Conservation (phyloP, 1,284 basidiomycete species). For the Ustilago hordei region DNA sequence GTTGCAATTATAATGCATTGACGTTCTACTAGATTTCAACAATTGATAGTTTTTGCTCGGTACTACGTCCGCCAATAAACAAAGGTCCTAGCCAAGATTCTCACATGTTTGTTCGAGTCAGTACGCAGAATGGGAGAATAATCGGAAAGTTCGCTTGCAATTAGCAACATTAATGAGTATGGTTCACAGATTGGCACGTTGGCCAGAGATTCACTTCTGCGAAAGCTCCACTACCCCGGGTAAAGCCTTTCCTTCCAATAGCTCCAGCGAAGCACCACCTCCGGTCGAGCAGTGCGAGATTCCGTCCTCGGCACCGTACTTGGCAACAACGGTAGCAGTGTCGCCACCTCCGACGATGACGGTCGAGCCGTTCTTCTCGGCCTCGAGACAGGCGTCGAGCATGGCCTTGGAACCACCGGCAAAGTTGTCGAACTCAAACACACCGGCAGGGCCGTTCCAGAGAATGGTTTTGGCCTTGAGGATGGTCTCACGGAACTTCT, state of each 20-base stretch:
- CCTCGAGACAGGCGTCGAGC: slow-evolving; percentile 87
- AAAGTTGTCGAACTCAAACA: slow-evolving; percentile 96
- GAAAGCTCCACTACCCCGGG: slow-evolving; percentile 61
- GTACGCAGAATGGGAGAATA: too few species aligned
- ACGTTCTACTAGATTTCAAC: background rate
- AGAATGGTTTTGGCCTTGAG: slow-evolving; percentile 93
- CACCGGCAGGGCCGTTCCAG: slow-evolving; percentile 96
- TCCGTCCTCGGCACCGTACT: slow-evolving; percentile 81
- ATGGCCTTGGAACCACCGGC: slow-evolving; percentile 86
- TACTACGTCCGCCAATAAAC: too few species aligned
- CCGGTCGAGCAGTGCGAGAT: slow-evolving; percentile 97
- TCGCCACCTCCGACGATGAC: slow-evolving; percentile 80
- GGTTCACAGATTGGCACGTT: slow-evolving; percentile 11
- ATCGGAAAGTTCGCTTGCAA: too few species aligned
- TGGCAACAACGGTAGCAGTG: slow-evolving; percentile 70
- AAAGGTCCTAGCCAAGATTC: too few species aligned
- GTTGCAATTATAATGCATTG: background rate
- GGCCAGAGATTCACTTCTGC: slow-evolving; percentile 47
- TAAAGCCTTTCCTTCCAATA: slow-evolving; percentile 78
- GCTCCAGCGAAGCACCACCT: slow-evolving; percentile 85
- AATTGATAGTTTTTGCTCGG: background rate
- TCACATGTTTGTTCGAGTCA: too few species aligned
- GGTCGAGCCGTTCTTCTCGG: slow-evolving; percentile 84
- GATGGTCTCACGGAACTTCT: slow-evolving; percentile 84
- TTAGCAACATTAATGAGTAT: too few species aligned